Base-by-base conservation (phyloP, 441 rosid species). In the Populus trichocarpa region DNA sequence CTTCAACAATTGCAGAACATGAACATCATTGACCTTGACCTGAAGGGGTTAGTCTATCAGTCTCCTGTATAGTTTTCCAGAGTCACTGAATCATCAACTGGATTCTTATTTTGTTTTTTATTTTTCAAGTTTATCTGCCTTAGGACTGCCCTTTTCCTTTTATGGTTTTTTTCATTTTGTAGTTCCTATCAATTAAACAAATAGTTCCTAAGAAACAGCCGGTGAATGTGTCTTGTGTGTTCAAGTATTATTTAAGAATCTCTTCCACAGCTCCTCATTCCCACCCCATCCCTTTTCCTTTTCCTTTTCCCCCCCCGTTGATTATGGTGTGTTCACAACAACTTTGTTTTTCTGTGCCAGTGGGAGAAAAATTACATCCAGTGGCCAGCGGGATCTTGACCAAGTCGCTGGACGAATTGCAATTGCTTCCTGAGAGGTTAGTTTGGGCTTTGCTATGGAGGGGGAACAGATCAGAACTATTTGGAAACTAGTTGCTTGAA, bases 321-420 rank as follows among this genome's bases (percentile, higher is more conserved):
- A 33, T 6, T 9, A 38, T 38, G 42, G 12, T 18, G 35, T 33
- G 11, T 30, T 81, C 8, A 61, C 38, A n/a, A 8, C n/a, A 2
- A 65, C 2, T 71, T 40, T 57, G 42, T n/a, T 8, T 61, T 8
- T n/a, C 40, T 35, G 78, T 7, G 38, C 14, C 91, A 91, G 96
- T 25, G 93, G 97, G 75, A 90, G 97, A 82, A 87, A 30, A 75
- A 90, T 91, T 81, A 89, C 92, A n/a, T 91, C 96, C 50, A 91
- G 82, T 20, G 94, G 97, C 22, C 94, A 85, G 79, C 78, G 96
- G 46, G 96, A 93, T 87, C 93, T 93, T 59, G 97, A 93, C 86
- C 93, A 91, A 81, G 96, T 93, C 67, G 96, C 97, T 8, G 94
- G 97, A 11, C 84, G 89, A 67, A 88, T 87, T 32, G 88, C 79